Evolutionary conservation across 495 filamentous ascomycete genomes (phyloP).

Genomic region (Hypomontagnella monticulosa): DNA sequence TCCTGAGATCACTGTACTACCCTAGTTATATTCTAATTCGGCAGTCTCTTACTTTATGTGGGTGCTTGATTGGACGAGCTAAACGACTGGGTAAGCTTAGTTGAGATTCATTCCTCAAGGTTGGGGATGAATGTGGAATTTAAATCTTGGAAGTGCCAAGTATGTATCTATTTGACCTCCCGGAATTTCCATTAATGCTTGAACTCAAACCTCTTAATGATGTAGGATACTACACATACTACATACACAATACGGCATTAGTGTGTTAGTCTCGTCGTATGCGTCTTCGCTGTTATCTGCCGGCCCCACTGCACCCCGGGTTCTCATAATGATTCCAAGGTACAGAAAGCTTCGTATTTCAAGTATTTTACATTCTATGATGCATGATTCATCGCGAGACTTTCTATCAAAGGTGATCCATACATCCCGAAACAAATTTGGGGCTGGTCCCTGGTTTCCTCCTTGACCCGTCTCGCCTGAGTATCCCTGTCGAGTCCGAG

Average conservation of each 20-base stretch:
- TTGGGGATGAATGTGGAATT: too few species aligned
- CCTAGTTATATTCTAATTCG: too few species aligned
- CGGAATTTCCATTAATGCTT: too few species aligned
- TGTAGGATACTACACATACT: neutral
- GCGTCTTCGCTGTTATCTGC: conserved; percentile 3
- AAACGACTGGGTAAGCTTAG: too few species aligned
- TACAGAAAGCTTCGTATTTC: neutral
- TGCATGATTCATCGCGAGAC: conserved; percentile 19
- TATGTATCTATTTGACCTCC: too few species aligned
- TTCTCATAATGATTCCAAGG: conserved; percentile 1
- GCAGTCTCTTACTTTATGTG: too few species aligned
- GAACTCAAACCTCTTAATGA: too few species aligned
- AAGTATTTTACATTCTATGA: neutral
- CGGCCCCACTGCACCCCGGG: conserved; percentile 8
- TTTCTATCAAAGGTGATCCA: conserved; percentile 2
- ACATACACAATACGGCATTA: too few species aligned
- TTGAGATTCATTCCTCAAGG: too few species aligned
- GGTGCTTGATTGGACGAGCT: too few species aligned
- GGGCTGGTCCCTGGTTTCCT: conserved; percentile 14
- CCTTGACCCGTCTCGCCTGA: conserved; percentile 13
- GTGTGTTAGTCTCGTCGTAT: neutral
- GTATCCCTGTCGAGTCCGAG: conserved; percentile 29
- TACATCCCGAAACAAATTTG: conserved; percentile 30
- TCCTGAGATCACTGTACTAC: neutral
- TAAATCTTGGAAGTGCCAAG: too few species aligned